Evolutionary conservation across 2,329 filamentous ascomycete species (phyloP), one percentile per base, ranked within the genome.

Genomic region (Colletotrichum lindemuthianum): DNA sequence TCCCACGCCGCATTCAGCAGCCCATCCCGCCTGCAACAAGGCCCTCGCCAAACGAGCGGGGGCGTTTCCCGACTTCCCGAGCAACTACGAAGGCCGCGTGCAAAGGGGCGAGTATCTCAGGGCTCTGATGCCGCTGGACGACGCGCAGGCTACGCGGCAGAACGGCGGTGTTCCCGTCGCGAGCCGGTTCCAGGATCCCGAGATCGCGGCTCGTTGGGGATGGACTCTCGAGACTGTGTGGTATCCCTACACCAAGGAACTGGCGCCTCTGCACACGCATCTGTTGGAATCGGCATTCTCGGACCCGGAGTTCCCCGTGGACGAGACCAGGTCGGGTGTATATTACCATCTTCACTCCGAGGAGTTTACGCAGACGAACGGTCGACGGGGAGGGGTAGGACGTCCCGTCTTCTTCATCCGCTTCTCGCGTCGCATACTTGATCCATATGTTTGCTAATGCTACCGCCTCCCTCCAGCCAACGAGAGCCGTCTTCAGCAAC

Each of bases 111-210:
- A 32, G 12, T 47, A 54, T 15, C 57, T 59, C 15, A 12, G 39
- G 1, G 12, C 57, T 7, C 49, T 59, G 1, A 53, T 59, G 33
- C 48, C 33, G 15, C n/a, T 59, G 15, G 33, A 37, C 9, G 37
- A 54, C 13, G 33, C 33, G 15, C 12, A 32, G 5, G 57, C 57
- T 3, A 33, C 49, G n/a, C 8, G 11, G 32, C 16, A 8, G 9
- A 53, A 59, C 8, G n/a, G 47, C 39, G 49, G 57, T 8, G 48
- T 9, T 13, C 37, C 32, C 6, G 33, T 59, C 1, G 32, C 13
- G 9, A 54, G 48, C 32, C 15, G 12, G 13, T 59, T 16, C 39
- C 40, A 59, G 57, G 49, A 59, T 32, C 48, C 32, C 4, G 15
- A 8, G 2, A 12, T 2, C 9, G n/a, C 24, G 12, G 48, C 8